These are phyloP conservation scores for Podospora conica DNA, from an alignment of 495 filamentous ascomycete species.

Conservation along the genomic window DNA sequence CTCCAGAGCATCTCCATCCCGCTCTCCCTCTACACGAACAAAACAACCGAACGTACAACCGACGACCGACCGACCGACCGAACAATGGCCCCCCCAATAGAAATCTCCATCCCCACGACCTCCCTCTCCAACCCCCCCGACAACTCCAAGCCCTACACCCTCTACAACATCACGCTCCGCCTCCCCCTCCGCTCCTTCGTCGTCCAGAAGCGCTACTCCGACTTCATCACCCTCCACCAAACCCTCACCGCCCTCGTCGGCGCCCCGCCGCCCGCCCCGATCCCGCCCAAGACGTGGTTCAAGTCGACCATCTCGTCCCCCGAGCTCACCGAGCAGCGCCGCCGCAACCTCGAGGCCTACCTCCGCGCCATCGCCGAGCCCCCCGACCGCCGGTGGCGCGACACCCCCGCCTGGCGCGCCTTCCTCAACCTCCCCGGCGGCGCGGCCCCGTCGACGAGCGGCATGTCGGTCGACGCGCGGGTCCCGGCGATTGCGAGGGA, in stretches of 20 bases:
- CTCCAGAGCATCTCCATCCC: neutral
- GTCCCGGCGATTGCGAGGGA: slow-evolving; percentile 31
- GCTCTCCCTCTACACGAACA: neutral
- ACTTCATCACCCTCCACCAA: slow-evolving; percentile 75
- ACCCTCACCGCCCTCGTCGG: slow-evolving; percentile 59
- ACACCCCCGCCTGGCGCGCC: slow-evolving; percentile 70
- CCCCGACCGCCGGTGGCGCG: slow-evolving; percentile 78
- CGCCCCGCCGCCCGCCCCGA: slow-evolving; percentile 50
- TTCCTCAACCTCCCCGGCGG: slow-evolving; percentile 73
- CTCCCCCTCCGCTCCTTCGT: slow-evolving; percentile 83
- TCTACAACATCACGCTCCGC: slow-evolving; percentile 87
- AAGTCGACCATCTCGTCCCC: slow-evolving; percentile 68
- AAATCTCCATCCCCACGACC: slow-evolving; percentile 76
- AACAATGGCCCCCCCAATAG: slow-evolving; percentile 66
- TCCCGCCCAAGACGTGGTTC: slow-evolving; percentile 84
- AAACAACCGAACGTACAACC: neutral
- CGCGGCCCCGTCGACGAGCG: slow-evolving; percentile 35
- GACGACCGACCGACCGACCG: neutral
- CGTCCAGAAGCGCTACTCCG: slow-evolving; percentile 89
- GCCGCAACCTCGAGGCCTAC: slow-evolving; percentile 70
- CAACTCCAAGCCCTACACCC: slow-evolving; percentile 68
- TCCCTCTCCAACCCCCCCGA: slow-evolving; percentile 47
- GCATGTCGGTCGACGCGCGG: slow-evolving; percentile 41
- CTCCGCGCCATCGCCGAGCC: slow-evolving; percentile 71
- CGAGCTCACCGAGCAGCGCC: slow-evolving; percentile 72